A percentile compares a stretch with the other conserved stretches of the same genome.
Evolutionary conservation across 2,329 filamentous ascomycete genomes (phyloP).

Genomic region (Penicillium sp.): DNA sequence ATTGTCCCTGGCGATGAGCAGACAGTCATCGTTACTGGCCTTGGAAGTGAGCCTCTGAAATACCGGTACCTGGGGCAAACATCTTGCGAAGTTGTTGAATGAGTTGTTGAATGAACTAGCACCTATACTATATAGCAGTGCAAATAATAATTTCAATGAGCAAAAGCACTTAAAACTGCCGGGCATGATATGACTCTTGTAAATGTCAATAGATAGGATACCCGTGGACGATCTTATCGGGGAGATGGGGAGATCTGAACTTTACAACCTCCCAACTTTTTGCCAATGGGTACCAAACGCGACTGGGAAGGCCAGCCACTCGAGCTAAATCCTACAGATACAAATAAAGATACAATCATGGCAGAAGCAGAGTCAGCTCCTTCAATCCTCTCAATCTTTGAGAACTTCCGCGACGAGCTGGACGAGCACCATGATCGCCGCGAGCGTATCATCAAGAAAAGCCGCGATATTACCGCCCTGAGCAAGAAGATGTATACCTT

Average conservation of each 20-base stretch:
- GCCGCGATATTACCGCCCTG: slow-evolving; percentile 84
- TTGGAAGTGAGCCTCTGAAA: slow-evolving; percentile 20
- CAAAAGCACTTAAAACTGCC: background rate
- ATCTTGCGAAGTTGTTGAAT: slow-evolving; percentile 7
- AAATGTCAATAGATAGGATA: background rate
- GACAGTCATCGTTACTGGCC: slow-evolving; percentile 31
- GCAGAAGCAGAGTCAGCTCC: slow-evolving; percentile 28
- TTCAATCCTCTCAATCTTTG: slow-evolving; percentile 70
- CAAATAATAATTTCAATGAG: background rate
- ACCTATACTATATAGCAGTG: background rate
- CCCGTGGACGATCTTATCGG: no score
- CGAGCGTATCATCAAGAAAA: slow-evolving; percentile 86
- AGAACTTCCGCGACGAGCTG: slow-evolving; percentile 78
- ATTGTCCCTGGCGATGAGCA: slow-evolving; percentile 60
- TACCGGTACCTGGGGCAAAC: slow-evolving; percentile 33
- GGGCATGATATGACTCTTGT: background rate
- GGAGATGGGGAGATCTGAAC: slow-evolving; percentile 1
- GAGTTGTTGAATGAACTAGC: background rate
- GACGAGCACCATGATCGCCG: slow-evolving; percentile 93
- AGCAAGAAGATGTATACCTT: slow-evolving; percentile 88
- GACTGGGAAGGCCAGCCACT: slow-evolving; percentile 40
- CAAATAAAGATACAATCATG: slow-evolving; percentile 8
- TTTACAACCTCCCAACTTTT: slow-evolving; percentile 13
- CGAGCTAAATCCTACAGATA: slow-evolving; percentile 9
- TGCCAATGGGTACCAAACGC: slow-evolving; percentile 39